Evolutionary conservation across 176 grass and related monocot genomes (phyloP), one percentile per base, ranked within the genome.

Genomic region (Phragmites australis): DNA sequence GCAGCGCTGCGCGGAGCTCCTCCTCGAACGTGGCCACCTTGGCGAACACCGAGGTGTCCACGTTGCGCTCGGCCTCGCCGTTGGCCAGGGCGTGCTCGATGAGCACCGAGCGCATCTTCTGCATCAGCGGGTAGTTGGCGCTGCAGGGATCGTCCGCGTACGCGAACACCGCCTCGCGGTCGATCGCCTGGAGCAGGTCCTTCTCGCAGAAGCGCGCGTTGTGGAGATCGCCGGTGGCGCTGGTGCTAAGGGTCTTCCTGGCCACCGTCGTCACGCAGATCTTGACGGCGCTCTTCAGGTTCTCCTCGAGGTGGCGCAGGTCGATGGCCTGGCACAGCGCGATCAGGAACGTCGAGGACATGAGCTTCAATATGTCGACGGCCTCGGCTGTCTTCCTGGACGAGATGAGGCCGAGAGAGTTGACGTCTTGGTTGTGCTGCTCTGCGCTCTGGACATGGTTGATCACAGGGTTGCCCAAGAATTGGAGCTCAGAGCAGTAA

Each of bases 381-480:
- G 94, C 94, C 80, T 97, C 94, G 8, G 76, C 91, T 0, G 91
- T 97, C 85, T 97, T 97, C 65, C 94, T 72, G 5, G 94, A 85
- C 2, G 94, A 97, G 89, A 97, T 90, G 68, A 97, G 83, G n/a
- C 94, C 94, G 4, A 97, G 82, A 9, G 94, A 97, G 84, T 97
- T 97, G 19, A 97, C 91, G 44, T 97, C 91, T 57, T 97, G 94
- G 87, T 93, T 97, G 72, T 97, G 94, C 74, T 94, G 91, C 85
- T 97, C 94, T 6, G 94, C 94, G 65, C 94, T 97, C 86, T 97
- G 94, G 17, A 97, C 94, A 43, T 97, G 91, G 85, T 89, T 94
- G 51, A 91, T 97, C 19, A 97, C 94, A 0, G 94, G 94, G 80
- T 97, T 97, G 34, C 47, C 94, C 27, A 97, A 65, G 83, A 94